Conservation (phyloP, 441 rosid genomes). For the Populus hybrid region DNA sequence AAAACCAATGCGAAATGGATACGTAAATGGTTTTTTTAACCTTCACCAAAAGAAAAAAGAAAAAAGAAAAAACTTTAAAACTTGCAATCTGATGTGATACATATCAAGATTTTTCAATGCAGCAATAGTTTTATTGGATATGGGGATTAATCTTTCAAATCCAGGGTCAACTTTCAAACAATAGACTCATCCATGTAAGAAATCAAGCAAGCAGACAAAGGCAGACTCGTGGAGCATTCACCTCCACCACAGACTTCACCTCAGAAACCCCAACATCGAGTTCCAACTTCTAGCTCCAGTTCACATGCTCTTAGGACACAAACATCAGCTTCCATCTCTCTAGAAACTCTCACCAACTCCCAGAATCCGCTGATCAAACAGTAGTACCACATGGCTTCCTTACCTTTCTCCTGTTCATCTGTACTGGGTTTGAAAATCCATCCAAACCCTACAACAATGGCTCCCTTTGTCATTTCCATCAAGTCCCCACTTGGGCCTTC, state of each 20-base stretch:
- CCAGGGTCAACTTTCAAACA: too few relatives aligned
- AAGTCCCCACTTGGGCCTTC: slow-evolving; percentile 46
- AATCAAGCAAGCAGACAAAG: neutral
- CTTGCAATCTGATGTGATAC: too few relatives aligned
- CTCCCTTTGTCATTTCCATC: slow-evolving; percentile 33
- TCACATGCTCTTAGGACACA: neutral
- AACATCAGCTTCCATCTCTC: neutral
- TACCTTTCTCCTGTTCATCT: slow-evolving; percentile 36
- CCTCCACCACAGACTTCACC: slow-evolving; percentile 2
- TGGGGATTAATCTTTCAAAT: too few relatives aligned
- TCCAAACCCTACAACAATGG: slow-evolving; percentile 16
- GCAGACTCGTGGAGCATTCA: slow-evolving; percentile 15
- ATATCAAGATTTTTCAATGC: too few relatives aligned
- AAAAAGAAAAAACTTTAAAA: too few relatives aligned
- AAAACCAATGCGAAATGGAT: too few relatives aligned
- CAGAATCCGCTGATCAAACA: neutral
- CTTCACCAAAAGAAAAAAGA: too few relatives aligned
- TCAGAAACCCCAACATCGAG: neutral
- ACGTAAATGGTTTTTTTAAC: too few relatives aligned
- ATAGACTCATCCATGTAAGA: neutral
- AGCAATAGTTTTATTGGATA: too few relatives aligned
- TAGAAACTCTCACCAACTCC: neutral
- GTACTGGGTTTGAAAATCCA: slow-evolving; percentile 21
- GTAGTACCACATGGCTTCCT: slow-evolving; percentile 31
- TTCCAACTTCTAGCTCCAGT: neutral